These are phyloP conservation scores for Kurtzmaniella fragi DNA, from an alignment of 805 yeast genomes.

Conservation along the genomic window DNA sequence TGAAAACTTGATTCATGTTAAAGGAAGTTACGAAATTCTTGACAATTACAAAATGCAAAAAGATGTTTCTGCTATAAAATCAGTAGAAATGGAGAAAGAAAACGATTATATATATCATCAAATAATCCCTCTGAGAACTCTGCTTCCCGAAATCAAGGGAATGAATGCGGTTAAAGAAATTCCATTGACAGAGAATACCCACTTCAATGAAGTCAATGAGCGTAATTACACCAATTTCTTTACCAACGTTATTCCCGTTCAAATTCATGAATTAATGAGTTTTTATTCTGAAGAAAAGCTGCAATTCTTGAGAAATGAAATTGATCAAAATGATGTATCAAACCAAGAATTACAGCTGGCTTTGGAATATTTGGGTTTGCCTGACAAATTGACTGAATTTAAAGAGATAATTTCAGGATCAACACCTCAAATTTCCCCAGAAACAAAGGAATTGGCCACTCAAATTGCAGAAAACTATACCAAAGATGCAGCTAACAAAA, in stretches of 20 bases:
- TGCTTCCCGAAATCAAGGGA: constrained; percentile 62
- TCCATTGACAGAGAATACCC: constrained; percentile 42
- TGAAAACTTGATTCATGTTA: constrained; percentile 18
- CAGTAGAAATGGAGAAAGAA: constrained; percentile 58
- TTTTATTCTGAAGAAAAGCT: constrained; percentile 89
- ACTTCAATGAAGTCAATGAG: constrained; percentile 38
- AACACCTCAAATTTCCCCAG: constrained; percentile 4
- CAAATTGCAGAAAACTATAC: constrained; percentile 21
- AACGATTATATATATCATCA: constrained; percentile 90
- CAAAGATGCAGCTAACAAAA: constrained; percentile 32
- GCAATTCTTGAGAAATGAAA: constrained; percentile 62
- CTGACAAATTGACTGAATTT: constrained; percentile 55
- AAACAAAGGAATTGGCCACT: constrained; percentile 5
- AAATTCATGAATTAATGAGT: constrained; percentile 82
- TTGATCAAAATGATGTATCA: constrained; percentile 71
- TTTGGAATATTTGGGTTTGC: constrained; percentile 74
- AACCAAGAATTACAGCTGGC: constrained; percentile 76
- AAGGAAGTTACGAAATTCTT: constrained; percentile 27
- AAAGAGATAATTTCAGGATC: constrained; percentile 28
- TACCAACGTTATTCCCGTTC: constrained; percentile 76
- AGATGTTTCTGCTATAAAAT: constrained; percentile 33
- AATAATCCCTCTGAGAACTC: constrained; percentile 53
- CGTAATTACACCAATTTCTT: constrained; percentile 50
- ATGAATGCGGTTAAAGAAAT: constrained; percentile 65
- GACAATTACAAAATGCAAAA: constrained; percentile 39